These are phyloP conservation scores for Fusarium sp. DNA, from an alignment of 2,329 filamentous ascomycete species.

Conservation along the genomic window DNA sequence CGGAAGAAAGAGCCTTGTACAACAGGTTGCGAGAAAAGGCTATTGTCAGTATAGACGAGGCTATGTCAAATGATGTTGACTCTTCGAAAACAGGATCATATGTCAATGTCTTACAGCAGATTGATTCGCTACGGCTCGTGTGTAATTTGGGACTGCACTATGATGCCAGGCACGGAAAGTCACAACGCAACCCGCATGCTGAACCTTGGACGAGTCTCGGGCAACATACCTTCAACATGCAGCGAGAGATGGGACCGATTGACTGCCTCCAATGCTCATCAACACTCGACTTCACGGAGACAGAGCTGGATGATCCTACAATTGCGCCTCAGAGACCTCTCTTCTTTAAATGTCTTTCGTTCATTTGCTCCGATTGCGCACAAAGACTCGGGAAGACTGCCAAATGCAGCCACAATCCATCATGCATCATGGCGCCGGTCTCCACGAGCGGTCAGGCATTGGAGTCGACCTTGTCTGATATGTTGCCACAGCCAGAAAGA, in stretches of 20 bases:
- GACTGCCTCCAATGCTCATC: constrained; percentile 48
- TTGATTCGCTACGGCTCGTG: constrained; percentile 58
- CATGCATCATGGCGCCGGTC: constrained; percentile 42
- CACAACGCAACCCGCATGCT: not conserved
- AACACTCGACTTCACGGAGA: constrained; percentile 38
- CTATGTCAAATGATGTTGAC: constrained; percentile 39
- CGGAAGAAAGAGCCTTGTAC: constrained; percentile 52
- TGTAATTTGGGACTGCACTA: constrained; percentile 61
- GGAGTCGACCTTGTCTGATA: constrained; percentile 29
- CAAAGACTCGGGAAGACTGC: not conserved
- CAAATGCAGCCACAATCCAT: constrained; percentile 43
- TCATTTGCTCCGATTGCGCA: constrained; percentile 49
- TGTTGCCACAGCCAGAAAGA: not conserved
- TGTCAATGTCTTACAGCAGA: constrained; percentile 57
- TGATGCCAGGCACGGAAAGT: constrained; percentile 44
- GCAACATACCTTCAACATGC: constrained; percentile 51
- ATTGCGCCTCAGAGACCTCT: not conserved
- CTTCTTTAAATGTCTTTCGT: constrained; percentile 51
- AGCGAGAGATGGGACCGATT: constrained; percentile 43
- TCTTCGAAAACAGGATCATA: constrained; percentile 39
- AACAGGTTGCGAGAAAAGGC: constrained; percentile 45
- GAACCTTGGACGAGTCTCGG: constrained; percentile 42
- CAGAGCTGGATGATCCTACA: constrained; percentile 31
- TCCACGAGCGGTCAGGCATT: constrained; percentile 38
- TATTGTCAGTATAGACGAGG: constrained; percentile 50